Base-by-base conservation (phyloP, 1,284 basidiomycete species). In the Phellopilus nigrolimitatus region DNA sequence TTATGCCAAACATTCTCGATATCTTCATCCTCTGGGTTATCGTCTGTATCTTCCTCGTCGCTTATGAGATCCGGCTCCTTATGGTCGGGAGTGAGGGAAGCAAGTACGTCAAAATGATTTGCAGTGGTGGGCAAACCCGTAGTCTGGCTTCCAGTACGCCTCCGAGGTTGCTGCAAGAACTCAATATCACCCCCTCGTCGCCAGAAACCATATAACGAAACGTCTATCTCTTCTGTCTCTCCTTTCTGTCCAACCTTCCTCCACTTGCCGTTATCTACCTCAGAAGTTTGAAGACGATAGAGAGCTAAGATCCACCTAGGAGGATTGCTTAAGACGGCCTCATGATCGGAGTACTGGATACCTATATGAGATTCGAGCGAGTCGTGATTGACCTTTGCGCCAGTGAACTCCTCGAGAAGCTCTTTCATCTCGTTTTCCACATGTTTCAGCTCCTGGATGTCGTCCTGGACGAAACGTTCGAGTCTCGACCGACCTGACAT, bases 161-260 rank as follows among this genome's bases (percentile, higher is more conserved):
- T 10, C n/a, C 17, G 45, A 25, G 24, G 28, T 12, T 25, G 25
- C 15, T 31, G 44, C 38, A 76, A 53, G 54, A 77, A 78, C 0
- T 64, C 63, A 3, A 79, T 31, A 52, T 80, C 78, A 0, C 59
- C 49, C 13, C 66, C 66, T 3, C 61, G 57, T 44, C 64, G 64
- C 79, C 79, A 81, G 51, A 72, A 76, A 0, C 67, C 69, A 56
- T 80, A 80, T 0, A 67, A 24, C 0, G 72, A 72, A 1, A 63
- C 56, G 31, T 71, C 68, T 33, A 62, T 47, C 13, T 54, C 31
- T 12, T 58, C 53, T 60, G 60, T 53, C 37, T 62, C 50, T 53
- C 55, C 38, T 57, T 61, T 33, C 31, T 24, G 24, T 34, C 30
- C 15, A 31, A 30, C 38, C 22, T 37, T 12, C 13, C 36, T 10